A percentile compares a stretch with the other conserved stretches of the same genome.
Evolutionary conservation across 2,329 filamentous ascomycete genomes (phyloP).

Genomic region (Nemania sp.): DNA sequence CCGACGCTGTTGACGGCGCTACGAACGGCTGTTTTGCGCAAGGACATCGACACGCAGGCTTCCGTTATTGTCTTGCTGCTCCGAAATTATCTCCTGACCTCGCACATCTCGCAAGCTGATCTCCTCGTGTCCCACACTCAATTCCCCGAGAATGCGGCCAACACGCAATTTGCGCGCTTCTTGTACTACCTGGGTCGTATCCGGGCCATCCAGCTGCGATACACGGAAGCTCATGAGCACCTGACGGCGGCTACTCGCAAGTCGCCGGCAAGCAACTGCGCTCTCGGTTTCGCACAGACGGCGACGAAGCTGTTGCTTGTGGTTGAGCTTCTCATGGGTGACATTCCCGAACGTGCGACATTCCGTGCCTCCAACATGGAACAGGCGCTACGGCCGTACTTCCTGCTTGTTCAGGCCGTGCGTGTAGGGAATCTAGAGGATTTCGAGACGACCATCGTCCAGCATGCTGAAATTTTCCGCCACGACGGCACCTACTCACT

Average conservation of each 20-base stretch:
- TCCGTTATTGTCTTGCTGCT: slow-evolving; percentile 93
- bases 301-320: slow-evolving; percentile 96
- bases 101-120: slow-evolving; percentile 96
- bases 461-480: slow-evolving; percentile 82
- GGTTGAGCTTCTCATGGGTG: slow-evolving; percentile 96
- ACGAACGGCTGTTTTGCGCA: slow-evolving; percentile 92
- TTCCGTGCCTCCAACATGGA: slow-evolving; percentile 92
- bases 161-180: slow-evolving; percentile 97
- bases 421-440: slow-evolving; percentile 95
- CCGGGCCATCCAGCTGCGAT: slow-evolving; percentile 92
- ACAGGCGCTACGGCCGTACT: slow-evolving; percentile 86
- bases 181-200: slow-evolving; percentile 97
- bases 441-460: slow-evolving; percentile 84
- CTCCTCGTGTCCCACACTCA: slow-evolving; percentile 93
- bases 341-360: slow-evolving; percentile 92
- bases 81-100: slow-evolving; percentile 93
- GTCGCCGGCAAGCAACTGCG: slow-evolving; percentile 85
- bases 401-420: slow-evolving; percentile 91
- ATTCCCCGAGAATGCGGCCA: slow-evolving; percentile 91
- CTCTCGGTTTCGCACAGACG: slow-evolving; percentile 92
- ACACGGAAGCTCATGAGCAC: slow-evolving; percentile 96
- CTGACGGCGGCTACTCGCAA: slow-evolving; percentile 92
- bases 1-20: slow-evolving; percentile 85
- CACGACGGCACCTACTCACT: slow-evolving; percentile 94
- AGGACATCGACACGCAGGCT: slow-evolving; percentile 96